Percentiles rank a stretch among this genome's conserved stretches.
phyloP scores from a whole-genome alignment of 495 filamentous ascomycete genomes.

The Coniosporium apollinis region DNA sequence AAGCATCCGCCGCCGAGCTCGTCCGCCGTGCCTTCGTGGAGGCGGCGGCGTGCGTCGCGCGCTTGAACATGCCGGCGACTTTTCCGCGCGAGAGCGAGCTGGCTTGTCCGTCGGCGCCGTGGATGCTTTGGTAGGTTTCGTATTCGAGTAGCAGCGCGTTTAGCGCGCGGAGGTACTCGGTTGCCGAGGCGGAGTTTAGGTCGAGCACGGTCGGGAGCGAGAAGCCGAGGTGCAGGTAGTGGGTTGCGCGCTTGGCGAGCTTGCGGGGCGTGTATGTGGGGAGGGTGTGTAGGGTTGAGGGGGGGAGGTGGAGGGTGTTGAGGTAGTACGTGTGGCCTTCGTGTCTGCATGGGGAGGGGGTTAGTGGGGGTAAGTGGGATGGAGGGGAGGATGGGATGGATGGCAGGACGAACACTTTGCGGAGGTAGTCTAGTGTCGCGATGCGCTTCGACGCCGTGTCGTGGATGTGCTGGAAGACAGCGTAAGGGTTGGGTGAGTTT shows the following conservation, averaged over 20 bases:
- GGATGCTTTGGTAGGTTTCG: slow-evolving; percentile 76
- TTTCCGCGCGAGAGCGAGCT: slow-evolving; percentile 58
- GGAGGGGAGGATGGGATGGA: neutral
- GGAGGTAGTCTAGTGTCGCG: slow-evolving; percentile 85
- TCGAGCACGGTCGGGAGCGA: slow-evolving; percentile 82
- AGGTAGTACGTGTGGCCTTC: slow-evolving; percentile 96
- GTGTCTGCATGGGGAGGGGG: slow-evolving; percentile 43
- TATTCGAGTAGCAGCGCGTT: slow-evolving; percentile 82
- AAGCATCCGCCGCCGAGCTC: slow-evolving; percentile 43
- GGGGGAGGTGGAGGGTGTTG: slow-evolving; percentile 84
- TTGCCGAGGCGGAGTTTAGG: slow-evolving; percentile 53
- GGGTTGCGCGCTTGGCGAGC: slow-evolving; percentile 71
- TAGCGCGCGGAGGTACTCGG: slow-evolving; percentile 75
- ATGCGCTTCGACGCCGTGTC: slow-evolving; percentile 84
- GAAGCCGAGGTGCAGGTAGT: slow-evolving; percentile 82
- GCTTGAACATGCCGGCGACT: slow-evolving; percentile 80
- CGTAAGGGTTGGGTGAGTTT: slow-evolving; percentile 43
- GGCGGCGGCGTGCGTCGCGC: slow-evolving; percentile 39
- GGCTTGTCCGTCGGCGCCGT: slow-evolving; percentile 55
- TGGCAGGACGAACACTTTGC: slow-evolving; percentile 55
- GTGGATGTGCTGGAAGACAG: slow-evolving; percentile 70
- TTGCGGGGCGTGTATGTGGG: slow-evolving; percentile 73
- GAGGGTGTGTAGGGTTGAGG: slow-evolving; percentile 59
- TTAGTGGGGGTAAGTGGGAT: neutral
- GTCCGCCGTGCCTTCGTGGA: slow-evolving; percentile 51